These are phyloP conservation scores for Rhodotorula sp. DNA, from an alignment of 1,284 basidiomycete genomes.

Conservation along the genomic window DNA sequence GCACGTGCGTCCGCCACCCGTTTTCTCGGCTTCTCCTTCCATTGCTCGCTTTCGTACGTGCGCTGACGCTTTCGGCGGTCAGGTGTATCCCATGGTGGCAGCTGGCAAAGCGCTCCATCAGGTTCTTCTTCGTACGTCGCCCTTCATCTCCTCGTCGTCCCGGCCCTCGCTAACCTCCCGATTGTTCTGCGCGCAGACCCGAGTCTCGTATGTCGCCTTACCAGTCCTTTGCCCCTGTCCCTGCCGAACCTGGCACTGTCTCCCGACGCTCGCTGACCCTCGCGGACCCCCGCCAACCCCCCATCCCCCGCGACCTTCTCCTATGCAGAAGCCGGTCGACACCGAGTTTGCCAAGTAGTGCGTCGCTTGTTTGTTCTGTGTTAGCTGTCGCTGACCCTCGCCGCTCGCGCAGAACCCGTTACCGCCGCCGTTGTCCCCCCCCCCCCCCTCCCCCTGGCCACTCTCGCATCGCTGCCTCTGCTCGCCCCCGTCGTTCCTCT, in stretches of 20 bases:
- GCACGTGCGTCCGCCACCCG: neutral
- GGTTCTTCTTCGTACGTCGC: slow-evolving; percentile 58
- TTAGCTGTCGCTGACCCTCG: too few relatives aligned
- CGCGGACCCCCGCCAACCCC: too few relatives aligned
- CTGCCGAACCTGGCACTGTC: too few relatives aligned
- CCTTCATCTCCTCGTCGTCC: neutral
- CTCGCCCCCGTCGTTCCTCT: neutral
- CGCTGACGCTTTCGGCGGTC: slow-evolving; percentile 47
- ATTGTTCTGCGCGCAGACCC: too few relatives aligned
- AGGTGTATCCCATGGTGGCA: slow-evolving; percentile 62
- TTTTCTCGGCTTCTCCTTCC: neutral
- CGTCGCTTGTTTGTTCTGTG: neutral
- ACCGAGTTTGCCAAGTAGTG: neutral
- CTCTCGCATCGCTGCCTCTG: neutral
- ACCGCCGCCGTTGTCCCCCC: too few relatives aligned
- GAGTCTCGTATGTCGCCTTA: too few relatives aligned
- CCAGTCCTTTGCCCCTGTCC: too few relatives aligned
- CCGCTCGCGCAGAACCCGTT: neutral
- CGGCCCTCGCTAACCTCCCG: neutral
- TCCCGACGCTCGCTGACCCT: too few relatives aligned
- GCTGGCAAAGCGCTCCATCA: slow-evolving; percentile 91
- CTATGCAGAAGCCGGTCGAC: neutral
- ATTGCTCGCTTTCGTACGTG: too few relatives aligned
- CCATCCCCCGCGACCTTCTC: too few relatives aligned
- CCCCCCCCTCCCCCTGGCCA: neutral